Conservation (phyloP, 139 green algal species). For the Coelastrella sp. region DNA sequence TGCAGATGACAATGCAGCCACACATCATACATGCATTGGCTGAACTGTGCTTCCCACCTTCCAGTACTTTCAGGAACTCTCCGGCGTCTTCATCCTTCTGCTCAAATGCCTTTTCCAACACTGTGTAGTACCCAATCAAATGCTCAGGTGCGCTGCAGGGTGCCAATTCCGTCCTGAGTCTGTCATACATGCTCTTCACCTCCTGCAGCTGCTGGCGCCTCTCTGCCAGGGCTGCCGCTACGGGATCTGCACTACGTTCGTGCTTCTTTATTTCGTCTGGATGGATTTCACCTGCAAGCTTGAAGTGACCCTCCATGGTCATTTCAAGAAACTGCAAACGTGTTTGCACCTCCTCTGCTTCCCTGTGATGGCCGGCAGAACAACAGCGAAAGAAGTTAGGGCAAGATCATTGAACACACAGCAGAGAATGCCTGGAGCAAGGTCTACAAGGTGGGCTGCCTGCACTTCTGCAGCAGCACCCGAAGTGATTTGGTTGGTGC, state of each 20-base stretch:
- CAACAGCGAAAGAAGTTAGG: neutral
- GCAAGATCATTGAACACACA: neutral
- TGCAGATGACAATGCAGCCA: neutral
- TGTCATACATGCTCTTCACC: neutral
- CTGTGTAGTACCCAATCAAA: conserved; percentile 44
- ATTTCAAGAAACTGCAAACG: neutral
- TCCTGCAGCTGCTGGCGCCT: conserved; percentile 15
- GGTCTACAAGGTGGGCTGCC: too few species aligned
- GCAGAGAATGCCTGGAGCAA: neutral
- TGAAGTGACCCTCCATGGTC: conserved; percentile 3
- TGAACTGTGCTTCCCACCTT: conserved; percentile 21
- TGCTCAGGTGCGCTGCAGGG: neutral
- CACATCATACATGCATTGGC: neutral
- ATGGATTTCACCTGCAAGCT: conserved; percentile 27
- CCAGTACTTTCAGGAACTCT: conserved; percentile 43
- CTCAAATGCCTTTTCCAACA: conserved; percentile 34
- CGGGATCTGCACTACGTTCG: neutral
- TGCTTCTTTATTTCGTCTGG: neutral
- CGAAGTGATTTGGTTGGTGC: too few species aligned
- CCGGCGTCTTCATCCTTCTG: conserved; percentile 5
- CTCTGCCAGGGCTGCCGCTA: neutral
- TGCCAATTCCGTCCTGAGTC: neutral
- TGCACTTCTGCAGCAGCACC: neutral
- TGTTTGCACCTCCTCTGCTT: conserved; percentile 8
- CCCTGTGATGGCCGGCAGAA: neutral